Evolutionary conservation across 306 rosid species (phyloP), one percentile per base, ranked within the genome.

Genomic region (Geum urbanum): DNA sequence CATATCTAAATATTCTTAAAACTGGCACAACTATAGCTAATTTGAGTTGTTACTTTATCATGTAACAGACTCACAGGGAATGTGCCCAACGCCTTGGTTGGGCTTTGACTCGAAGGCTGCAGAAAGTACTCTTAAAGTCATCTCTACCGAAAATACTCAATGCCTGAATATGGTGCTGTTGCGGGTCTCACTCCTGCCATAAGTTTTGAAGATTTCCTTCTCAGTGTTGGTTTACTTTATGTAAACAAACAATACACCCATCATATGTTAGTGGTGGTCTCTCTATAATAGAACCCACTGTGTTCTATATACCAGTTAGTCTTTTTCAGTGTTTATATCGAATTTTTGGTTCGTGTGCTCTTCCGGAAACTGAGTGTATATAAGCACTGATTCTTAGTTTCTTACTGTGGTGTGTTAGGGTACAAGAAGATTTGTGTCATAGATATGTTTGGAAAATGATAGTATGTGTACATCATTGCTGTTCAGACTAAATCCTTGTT

Each of bases 61-160:
- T 79, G 55, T 37, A 49, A 68, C 63, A 91, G 95, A n/a, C n/a
- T n/a, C n/a, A n/a, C n/a, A n/a, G n/a, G 86, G 84, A 76, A 8
- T 91, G 97, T 52, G 84, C 91, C 6, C n/a, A 78, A 72, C 43
- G 66, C 67, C 8, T 63, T 91, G 85, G 85, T 69, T 35, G 72
- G 73, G n/a, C 66, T 77, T 82, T 61, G 96, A 91, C 60, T 57
- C 69, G 9, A 75, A 39, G 20, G 88, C 86, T 50, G 73, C 81
- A 15, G 91, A 81, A 32, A 64, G 80, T 11, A 80, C 78, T 63
- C 86, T 86, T 1, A 81, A 79, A 78, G 96, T 87, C 2, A 78
- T 85, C 11, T 82, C n/a, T n/a, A 74, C 74, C 56, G 83, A 80
- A 91, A 88, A 43, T 91, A 76, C 76, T 16, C 82, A 7, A 73